Evolutionary conservation across 768 basidiomycete species (phyloP).

Genomic region (Leucocoprinus birnbaumii): DNA sequence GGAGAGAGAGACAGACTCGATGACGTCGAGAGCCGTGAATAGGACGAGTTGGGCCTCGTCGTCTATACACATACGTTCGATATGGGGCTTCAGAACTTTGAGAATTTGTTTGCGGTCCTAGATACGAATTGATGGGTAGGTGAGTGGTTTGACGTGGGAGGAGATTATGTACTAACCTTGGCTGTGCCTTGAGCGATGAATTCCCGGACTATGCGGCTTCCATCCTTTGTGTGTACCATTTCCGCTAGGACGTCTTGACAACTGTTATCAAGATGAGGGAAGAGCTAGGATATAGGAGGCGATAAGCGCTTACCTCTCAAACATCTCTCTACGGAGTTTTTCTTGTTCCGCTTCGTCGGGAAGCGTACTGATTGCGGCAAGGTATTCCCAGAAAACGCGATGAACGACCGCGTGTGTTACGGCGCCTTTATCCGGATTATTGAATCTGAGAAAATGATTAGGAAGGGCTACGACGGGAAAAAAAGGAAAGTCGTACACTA

Average conservation of each 20-base stretch:
- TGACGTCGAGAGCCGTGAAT: conserved; percentile 86
- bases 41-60: conserved; percentile 89
- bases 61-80: conserved; percentile 84
- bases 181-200: conserved; percentile 82
- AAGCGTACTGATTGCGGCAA: conserved; percentile 55
- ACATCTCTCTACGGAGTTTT: conserved; percentile 73
- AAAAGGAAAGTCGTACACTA: conserved; percentile 53
- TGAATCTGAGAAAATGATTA: conserved; percentile 62
- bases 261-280: no score
- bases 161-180: conserved; percentile 58
- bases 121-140: not conserved
- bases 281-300: not conserved
- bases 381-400: conserved; percentile 83
- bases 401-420: conserved; percentile 87
- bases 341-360: conserved; percentile 67
- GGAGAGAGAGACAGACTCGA: conserved; percentile 60
- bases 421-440: conserved; percentile 89
- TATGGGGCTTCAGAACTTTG: conserved; percentile 85
- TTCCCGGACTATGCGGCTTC: conserved; percentile 81
- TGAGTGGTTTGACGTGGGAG: not conserved
- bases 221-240: conserved; percentile 93
- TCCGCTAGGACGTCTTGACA: conserved; percentile 86
- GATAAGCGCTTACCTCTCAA: conserved; percentile 58
- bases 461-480: not conserved
- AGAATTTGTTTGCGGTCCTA: conserved; percentile 91